These are phyloP conservation scores for Fusarium concolor DNA, from an alignment of 2,329 filamentous ascomycete genomes.

Conservation along the genomic window DNA sequence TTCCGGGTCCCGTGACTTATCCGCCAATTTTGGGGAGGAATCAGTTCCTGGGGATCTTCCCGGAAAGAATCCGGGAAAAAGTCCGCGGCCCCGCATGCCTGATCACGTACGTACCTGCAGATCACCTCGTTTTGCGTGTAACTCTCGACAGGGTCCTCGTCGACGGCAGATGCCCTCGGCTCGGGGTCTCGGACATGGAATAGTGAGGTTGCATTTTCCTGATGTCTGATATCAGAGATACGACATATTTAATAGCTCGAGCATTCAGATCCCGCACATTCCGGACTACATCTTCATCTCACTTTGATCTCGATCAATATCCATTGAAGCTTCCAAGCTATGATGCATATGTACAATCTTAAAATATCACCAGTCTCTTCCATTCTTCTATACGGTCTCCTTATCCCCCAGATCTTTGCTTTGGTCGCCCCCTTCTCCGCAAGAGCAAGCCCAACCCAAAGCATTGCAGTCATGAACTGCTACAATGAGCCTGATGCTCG, in stretches of 20 bases:
- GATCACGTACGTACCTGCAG: neutral
- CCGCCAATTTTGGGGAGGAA: too few relatives aligned
- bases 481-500: neutral
- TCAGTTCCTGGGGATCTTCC: too few relatives aligned
- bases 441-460: neutral
- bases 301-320: too few relatives aligned
- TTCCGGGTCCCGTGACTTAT: too few relatives aligned
- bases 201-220: neutral
- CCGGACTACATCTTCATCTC: accelerated
- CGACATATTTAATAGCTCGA: neutral
- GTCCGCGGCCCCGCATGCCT: neutral
- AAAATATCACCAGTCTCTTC: accelerated
- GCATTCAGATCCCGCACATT: accelerated
- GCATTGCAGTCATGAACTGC: neutral
- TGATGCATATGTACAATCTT: neutral
- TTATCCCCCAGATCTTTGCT: accelerated
- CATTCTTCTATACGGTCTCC: neutral
- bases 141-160: too few relatives aligned
- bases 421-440: neutral
- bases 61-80: neutral
- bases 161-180: too few relatives aligned
- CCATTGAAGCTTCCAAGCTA: too few relatives aligned
- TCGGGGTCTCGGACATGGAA: neutral
- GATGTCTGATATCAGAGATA: neutral
- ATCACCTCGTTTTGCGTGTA: neutral